Percentiles rank a stretch among this genome's conserved stretches.
phyloP scores from a whole-genome alignment of 208 protist genomes.

The Trypanosoma cruzi region DNA sequence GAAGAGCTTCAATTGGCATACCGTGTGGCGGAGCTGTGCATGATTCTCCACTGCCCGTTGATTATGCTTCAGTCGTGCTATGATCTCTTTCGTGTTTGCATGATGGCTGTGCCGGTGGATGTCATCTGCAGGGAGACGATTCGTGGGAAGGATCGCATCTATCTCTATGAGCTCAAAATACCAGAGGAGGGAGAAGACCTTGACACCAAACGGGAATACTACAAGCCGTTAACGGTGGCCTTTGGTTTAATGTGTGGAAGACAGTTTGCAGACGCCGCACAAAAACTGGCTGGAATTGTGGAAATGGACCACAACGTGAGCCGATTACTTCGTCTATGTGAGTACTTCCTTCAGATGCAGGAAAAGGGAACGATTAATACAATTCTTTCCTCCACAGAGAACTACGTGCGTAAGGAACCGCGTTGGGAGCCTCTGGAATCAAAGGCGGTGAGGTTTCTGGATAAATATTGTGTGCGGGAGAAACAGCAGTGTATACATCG shows the following conservation, averaged over 20 bases:
- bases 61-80: slow-evolving; percentile 34
- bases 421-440: slow-evolving; percentile 14
- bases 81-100: slow-evolving; percentile 25
- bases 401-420: slow-evolving; percentile 17
- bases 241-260: slow-evolving; percentile 31
- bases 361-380: slow-evolving; percentile 7
- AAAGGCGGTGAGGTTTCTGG: slow-evolving; percentile 11
- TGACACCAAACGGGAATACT: slow-evolving; percentile 4
- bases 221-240: slow-evolving; percentile 12
- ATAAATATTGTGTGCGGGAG: neutral
- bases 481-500: too few species aligned
- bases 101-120: slow-evolving; percentile 28
- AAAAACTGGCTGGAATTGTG: slow-evolving; percentile 7
- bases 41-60: slow-evolving; percentile 29
- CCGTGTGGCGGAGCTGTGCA: slow-evolving; percentile 31
- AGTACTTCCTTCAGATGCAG: slow-evolving; percentile 16
- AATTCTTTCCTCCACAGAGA: neutral
- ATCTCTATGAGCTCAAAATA: slow-evolving; percentile 20
- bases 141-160: slow-evolving; percentile 12
- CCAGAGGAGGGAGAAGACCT: slow-evolving; percentile 5
- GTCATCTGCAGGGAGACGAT: slow-evolving; percentile 21
- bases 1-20: slow-evolving; percentile 35
- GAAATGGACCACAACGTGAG: slow-evolving; percentile 23
- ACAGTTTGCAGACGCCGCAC: slow-evolving; percentile 18
- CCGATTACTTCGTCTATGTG: slow-evolving; percentile 19